phyloP scores from a whole-genome alignment of 306 rosid genomes.

The Trichosanthes truncata region DNA sequence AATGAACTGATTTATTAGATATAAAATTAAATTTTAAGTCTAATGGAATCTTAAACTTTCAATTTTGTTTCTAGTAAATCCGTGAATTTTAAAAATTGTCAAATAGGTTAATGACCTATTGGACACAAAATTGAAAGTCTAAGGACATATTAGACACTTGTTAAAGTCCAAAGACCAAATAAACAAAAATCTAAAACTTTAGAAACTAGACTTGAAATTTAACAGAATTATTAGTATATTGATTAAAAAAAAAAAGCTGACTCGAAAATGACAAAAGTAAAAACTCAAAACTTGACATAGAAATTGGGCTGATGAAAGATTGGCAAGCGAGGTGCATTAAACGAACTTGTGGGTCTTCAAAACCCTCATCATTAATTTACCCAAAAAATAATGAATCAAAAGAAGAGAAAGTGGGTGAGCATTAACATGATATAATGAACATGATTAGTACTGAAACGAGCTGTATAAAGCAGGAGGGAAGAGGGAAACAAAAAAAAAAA shows the following conservation, averaged over 20 bases:
- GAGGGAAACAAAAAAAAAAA: background rate
- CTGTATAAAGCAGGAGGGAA: background rate
- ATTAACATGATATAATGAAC: background rate
- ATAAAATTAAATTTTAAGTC: too few species aligned
- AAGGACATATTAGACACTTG: too few species aligned
- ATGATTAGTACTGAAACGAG: constrained; percentile 2
- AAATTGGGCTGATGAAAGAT: too few species aligned
- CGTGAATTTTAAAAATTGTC: too few species aligned
- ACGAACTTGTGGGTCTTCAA: background rate
- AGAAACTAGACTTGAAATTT: too few species aligned
- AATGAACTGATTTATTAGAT: too few species aligned
- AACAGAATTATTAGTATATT: background rate
- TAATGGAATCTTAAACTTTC: too few species aligned
- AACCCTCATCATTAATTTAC: background rate
- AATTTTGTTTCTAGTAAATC: too few species aligned
- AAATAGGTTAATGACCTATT: too few species aligned
- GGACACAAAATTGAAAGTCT: too few species aligned
- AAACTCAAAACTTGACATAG: background rate
- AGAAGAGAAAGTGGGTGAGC: background rate
- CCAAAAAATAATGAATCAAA: background rate
- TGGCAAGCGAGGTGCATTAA: background rate
- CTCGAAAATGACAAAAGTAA: background rate
- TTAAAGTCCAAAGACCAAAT: too few species aligned
- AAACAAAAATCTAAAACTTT: too few species aligned
- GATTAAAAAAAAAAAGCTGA: background rate